Conservation (phyloP, 371 early-diverging fungal species). For the Choanephora cucurbitarum region DNA sequence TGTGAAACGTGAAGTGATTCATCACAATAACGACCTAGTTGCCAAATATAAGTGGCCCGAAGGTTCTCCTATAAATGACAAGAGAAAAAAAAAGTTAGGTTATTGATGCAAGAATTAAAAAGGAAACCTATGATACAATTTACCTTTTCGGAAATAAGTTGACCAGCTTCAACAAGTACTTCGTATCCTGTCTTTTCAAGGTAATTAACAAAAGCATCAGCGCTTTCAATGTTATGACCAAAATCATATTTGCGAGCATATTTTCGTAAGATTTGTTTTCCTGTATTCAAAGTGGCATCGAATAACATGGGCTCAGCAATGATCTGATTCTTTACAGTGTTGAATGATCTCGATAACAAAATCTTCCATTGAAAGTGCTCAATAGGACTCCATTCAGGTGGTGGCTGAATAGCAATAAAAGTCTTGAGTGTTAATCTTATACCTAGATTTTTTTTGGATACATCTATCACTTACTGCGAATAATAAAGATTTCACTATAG, state of each 20-base stretch:
- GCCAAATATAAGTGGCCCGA: slow-evolving; percentile 33
- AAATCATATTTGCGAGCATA: not conserved
- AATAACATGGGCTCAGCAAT: slow-evolving; percentile 5
- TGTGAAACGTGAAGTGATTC: slow-evolving; percentile 23
- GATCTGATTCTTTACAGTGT: slow-evolving; percentile 8
- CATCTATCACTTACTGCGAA: not conserved
- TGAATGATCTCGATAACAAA: not conserved
- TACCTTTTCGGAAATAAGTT: slow-evolving; percentile 4
- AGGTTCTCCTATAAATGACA: too few species aligned
- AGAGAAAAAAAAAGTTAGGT: too few species aligned
- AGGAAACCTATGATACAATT: not conserved
- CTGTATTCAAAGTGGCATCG: not conserved
- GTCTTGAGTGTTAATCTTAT: too few species aligned
- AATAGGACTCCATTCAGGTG: not conserved
- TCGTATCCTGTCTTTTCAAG: slow-evolving; percentile 23
- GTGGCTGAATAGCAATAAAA: not conserved
- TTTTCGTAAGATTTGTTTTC: not conserved
- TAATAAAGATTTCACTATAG: not conserved
- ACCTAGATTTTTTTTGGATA: not conserved
- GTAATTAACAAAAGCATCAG: slow-evolving; percentile 16
- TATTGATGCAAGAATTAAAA: too few species aligned
- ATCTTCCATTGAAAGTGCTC: not conserved
- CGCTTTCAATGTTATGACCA: not conserved
- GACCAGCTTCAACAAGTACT: slow-evolving; percentile 14
- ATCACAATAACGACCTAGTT: slow-evolving; percentile 43